Percentiles rank a stretch among this genome's conserved stretches.
These are phyloP conservation scores for Claviceps fusiformis DNA, from an alignment of 2,329 filamentous ascomycete genomes.

Conservation along the genomic window DNA sequence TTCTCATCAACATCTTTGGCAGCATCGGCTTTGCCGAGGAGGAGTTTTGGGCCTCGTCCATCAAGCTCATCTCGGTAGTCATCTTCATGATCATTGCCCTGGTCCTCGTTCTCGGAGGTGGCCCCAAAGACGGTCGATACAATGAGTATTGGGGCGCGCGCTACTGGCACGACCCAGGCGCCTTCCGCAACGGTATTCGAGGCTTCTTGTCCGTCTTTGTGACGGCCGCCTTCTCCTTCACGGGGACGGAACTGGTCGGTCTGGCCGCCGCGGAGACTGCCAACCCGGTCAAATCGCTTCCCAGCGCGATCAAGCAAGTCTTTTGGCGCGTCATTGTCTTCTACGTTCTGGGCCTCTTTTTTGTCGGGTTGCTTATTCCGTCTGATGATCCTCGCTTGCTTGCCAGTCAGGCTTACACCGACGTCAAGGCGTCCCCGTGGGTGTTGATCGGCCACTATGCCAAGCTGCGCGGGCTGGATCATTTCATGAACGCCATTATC, in stretches of 20 bases:
- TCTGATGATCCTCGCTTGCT: slow-evolving; percentile 31
- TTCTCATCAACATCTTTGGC: slow-evolving; percentile 40
- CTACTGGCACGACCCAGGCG: slow-evolving; percentile 29
- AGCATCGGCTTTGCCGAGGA: slow-evolving; percentile 40
- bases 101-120: slow-evolving; percentile 43
- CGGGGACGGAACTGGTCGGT: slow-evolving; percentile 55
- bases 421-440: slow-evolving; percentile 32
- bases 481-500: slow-evolving; percentile 41
- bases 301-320: slow-evolving; percentile 67
- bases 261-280: slow-evolving; percentile 54
- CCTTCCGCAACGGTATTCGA: slow-evolving; percentile 56
- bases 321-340: slow-evolving; percentile 40
- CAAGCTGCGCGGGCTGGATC: slow-evolving; percentile 31
- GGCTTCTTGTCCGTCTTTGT: slow-evolving; percentile 58
- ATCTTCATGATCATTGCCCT: slow-evolving; percentile 50
- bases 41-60: slow-evolving; percentile 39
- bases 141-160: slow-evolving; percentile 29
- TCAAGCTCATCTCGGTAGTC: slow-evolving; percentile 43
- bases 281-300: slow-evolving; percentile 57
- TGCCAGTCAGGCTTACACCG: slow-evolving; percentile 28
- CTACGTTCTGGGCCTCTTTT: slow-evolving; percentile 35
- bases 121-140: slow-evolving; percentile 30
- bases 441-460: slow-evolving; percentile 36
- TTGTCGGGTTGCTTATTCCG: slow-evolving; percentile 32
- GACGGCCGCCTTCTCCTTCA: slow-evolving; percentile 55